Percentiles rank a stretch among this genome's conserved stretches.
Evolutionary conservation across 257 asterid genomes (phyloP).

Genomic region (Scutellaria minor): DNA sequence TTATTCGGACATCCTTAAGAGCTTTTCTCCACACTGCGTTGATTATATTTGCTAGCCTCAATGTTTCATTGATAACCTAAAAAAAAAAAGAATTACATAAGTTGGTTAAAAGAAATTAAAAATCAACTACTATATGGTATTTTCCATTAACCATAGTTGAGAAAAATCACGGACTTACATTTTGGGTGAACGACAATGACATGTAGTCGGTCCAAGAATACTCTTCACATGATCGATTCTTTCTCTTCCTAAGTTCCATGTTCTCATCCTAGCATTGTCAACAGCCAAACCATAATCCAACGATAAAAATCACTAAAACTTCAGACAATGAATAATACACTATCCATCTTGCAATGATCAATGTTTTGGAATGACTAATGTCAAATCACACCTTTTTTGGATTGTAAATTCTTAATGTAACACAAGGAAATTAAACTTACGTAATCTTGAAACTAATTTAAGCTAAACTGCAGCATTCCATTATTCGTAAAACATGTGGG

Average conservation of each 20-base stretch:
- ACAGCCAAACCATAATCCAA: background rate
- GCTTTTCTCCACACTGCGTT: slow-evolving; percentile 99
- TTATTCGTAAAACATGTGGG: slow-evolving; percentile 49
- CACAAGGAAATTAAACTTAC: background rate
- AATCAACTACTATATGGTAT: background rate
- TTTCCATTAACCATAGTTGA: too few relatives aligned
- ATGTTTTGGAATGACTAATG: background rate
- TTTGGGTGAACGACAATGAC: slow-evolving; percentile 80
- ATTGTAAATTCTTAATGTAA: background rate
- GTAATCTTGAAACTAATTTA: background rate
- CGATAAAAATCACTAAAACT: background rate
- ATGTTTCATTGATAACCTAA: slow-evolving; percentile 91
- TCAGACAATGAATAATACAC: background rate
- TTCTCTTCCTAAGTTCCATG: slow-evolving; percentile 69
- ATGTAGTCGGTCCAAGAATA: slow-evolving; percentile 84
- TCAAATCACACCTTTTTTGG: background rate
- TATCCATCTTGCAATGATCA: slow-evolving; percentile 7
- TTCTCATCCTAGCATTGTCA: slow-evolving; percentile 75
- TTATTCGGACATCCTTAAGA: slow-evolving; percentile 80
- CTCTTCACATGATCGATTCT: slow-evolving; percentile 55
- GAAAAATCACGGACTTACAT: slow-evolving; percentile 46
- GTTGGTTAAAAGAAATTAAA: background rate
- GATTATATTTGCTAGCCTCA: slow-evolving; percentile 80
- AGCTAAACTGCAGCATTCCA: slow-evolving; percentile 27
- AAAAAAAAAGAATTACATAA: background rate